Conservation (phyloP, 106 monocot species). For the Cymbidium sinense region DNA sequence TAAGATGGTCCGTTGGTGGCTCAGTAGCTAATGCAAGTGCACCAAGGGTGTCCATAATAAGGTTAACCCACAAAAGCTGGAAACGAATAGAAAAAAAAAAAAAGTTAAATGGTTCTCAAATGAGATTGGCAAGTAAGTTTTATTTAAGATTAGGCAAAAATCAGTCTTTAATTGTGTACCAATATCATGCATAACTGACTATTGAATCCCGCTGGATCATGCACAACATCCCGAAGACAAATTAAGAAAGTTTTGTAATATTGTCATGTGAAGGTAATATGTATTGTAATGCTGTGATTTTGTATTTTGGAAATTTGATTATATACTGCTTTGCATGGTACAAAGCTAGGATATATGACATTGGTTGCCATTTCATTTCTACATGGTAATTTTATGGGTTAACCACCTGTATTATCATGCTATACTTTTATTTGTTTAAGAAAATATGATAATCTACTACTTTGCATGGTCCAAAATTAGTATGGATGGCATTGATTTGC, state of each 20-base stretch:
- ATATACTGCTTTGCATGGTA: too few species aligned
- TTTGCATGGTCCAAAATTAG: too few species aligned
- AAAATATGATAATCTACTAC: too few species aligned
- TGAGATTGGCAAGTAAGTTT: not conserved
- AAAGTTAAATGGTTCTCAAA: not conserved
- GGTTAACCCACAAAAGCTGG: conserved; percentile 94
- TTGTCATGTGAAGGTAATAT: not conserved
- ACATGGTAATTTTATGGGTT: too few species aligned
- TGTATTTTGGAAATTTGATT: too few species aligned
- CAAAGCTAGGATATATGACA: too few species aligned
- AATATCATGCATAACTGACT: not conserved
- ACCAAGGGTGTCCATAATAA: conserved; percentile 93
- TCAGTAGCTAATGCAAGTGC: conserved; percentile 95
- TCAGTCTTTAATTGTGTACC: not conserved
- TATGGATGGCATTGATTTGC: too few species aligned
- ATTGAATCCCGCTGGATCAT: not conserved
- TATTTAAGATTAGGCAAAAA: not conserved
- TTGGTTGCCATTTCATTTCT: too few species aligned
- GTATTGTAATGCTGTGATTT: too few species aligned
- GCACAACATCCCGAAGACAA: not conserved
- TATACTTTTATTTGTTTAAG: too few species aligned
- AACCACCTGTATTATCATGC: too few species aligned
- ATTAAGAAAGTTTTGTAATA: not conserved
- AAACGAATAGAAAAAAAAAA: not conserved
- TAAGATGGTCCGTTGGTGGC: conserved; percentile 76